Evolutionary conservation across 1,284 basidiomycete species (phyloP).

Genomic region (Boletellus deceptivus): DNA sequence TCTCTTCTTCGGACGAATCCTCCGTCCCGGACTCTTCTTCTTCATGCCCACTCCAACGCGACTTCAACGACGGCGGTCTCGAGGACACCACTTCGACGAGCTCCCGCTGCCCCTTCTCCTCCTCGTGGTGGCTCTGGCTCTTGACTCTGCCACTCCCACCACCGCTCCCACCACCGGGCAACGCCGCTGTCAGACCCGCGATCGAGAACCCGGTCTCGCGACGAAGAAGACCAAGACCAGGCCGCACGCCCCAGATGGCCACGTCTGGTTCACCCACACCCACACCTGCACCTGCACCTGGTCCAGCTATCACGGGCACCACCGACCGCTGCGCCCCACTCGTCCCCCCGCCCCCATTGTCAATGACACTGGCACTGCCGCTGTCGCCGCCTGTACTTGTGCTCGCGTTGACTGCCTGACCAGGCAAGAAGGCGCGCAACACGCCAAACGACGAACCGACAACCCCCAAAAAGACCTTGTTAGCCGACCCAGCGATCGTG

Average conservation of each 20-base stretch:
- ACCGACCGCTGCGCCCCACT: not conserved
- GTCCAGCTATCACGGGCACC: slow-evolving; percentile 1
- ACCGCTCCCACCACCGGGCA: slow-evolving; percentile 36
- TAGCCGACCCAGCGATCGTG: slow-evolving; percentile 78
- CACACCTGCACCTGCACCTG: not conserved
- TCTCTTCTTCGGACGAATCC: slow-evolving; percentile 29
- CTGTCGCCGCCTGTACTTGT: too few relatives aligned
- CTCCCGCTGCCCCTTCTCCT: slow-evolving; percentile 61
- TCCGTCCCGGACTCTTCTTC: slow-evolving; percentile 28
- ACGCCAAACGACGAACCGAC: slow-evolving; percentile 84
- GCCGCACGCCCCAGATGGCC: slow-evolving; percentile 37
- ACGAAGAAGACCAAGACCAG: slow-evolving; percentile 62
- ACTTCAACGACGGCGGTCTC: slow-evolving; percentile 49
- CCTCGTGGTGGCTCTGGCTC: slow-evolving; percentile 39
- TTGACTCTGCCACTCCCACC: slow-evolving; percentile 35
- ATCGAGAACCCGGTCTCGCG: slow-evolving; percentile 80
- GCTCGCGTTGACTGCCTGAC: slow-evolving; percentile 25
- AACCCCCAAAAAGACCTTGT: slow-evolving; percentile 82
- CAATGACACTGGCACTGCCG: too few relatives aligned
- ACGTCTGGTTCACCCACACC: slow-evolving; percentile 13
- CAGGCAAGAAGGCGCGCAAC: slow-evolving; percentile 61
- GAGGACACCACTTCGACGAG: slow-evolving; percentile 57
- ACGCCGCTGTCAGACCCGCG: slow-evolving; percentile 69
- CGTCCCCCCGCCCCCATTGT: not conserved
- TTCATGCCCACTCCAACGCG: slow-evolving; percentile 34